Evolutionary conservation across 75 land plant genomes (phyloP), one percentile per base, ranked within the genome.

Genomic region (Adiantum capillusveneris): DNA sequence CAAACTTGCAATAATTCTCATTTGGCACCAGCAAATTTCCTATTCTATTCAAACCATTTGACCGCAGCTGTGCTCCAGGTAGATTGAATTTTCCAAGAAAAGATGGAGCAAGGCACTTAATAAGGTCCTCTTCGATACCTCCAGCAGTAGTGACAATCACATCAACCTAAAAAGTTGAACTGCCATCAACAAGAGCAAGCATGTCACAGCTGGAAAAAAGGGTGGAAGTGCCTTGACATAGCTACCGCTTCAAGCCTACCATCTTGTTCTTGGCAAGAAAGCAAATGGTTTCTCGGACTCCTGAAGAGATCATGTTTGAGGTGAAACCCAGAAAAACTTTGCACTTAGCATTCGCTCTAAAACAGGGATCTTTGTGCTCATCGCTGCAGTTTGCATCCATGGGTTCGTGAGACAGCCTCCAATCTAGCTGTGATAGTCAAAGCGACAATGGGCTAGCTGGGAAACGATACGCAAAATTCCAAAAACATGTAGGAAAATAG

Each of bases 61-160:
- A 77, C 17, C 95, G 80, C 1, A 92, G 64, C 41, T 73, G 57
- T 51, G 81, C 81, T 29, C 95, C 98, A 34, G 84, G 81, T 42
- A 92, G 61, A 28, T 76, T 65, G 62, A 92, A 92, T 36, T 85
- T 86, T 42, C 98, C 98, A 78, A 62, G 80, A 54, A 60, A 92
- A 24, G 98, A 89, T 18, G 90, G 98, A 1, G 89, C 85, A 53
- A 92, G 81, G 52, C 98, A 92, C 58, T 92, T 92, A 25, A 92
- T 85, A n/a, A 92, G 80, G 62, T 92, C 98, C 62, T 92, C 98
- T 41, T 92, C 98, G 48, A 92, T 77, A 12, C 95, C 98, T 67
- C 98, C 98, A 36, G 95, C 78, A 21, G 98, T 92, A 7, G 98
- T 92, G 11, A 92, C 98, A 43, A 92, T 49, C 19, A 92, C 98